Base-by-base conservation (phyloP, 1,284 basidiomycete genomes). In the Clitocybe nebularis region DNA sequence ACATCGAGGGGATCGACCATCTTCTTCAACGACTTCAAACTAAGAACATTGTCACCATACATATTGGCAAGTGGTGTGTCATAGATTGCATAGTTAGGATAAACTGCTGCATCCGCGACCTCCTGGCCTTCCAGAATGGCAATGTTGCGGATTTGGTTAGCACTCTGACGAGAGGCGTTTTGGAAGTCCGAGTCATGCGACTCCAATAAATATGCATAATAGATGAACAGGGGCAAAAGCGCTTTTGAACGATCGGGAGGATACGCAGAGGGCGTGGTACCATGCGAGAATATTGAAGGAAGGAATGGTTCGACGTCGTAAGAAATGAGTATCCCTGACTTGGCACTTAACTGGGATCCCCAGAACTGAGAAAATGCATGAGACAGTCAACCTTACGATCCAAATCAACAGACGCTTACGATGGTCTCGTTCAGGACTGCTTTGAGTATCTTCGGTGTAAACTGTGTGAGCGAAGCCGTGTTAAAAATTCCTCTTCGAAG, bases 261-360 rank as follows among this genome's bases (percentile, higher is more conserved):
- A 36, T 46, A 49, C 2, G 44, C 48, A 4, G 48, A 44, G 16
- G 47, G 21, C 10, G 35, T n/a, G 5, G 39, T 17, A 20, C 32
- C 39, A 24, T 46, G 45, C 4, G 48, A 42, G 32, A 49, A 46
- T 24, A 45, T n/a, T 3, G 41, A 20, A 7, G 44, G 45, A 16
- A 49, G 44, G 68, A 81, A 81, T 3, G 76, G 74, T 47, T 83
- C 77, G 45, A 79, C 63, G 41, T 67, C 71, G 51, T 78, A 81
- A 8, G 72, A 75, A 47, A 72, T 61, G 55, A 70, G 67, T 0
- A 48, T 39, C 1, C 61, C 67, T 1, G 58, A 56, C 7, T 61
- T 47, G 13, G 57, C 39, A 14, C 51, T 55, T 11, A 69, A 56
- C 4, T 36, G 34, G 2, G 44, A 34, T 14, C 70, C 67, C 65